phyloP scores from a whole-genome alignment of 2,329 filamentous ascomycete genomes.

The Monosporascus sp. region DNA sequence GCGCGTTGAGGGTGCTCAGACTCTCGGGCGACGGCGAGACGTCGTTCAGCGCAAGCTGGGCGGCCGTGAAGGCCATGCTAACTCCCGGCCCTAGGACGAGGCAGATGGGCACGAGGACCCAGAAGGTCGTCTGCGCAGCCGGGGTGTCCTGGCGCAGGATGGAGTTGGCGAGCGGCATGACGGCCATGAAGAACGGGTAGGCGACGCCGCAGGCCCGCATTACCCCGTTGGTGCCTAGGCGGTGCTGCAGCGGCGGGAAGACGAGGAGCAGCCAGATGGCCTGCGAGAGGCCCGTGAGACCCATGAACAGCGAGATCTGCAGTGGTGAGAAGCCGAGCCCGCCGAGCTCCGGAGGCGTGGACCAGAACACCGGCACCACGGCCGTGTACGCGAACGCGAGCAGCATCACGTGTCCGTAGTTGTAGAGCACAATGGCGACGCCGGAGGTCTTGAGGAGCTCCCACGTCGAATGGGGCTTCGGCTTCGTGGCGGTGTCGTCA shows the following conservation, averaged over 20 bases:
- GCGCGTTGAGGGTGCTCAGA: constrained; percentile 67
- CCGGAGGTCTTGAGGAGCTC: constrained; percentile 59
- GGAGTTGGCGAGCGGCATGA: constrained; percentile 49
- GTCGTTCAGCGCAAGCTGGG: constrained; percentile 72
- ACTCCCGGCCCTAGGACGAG: constrained; percentile 57
- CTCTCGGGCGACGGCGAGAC: constrained; percentile 59
- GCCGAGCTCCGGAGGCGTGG: constrained; percentile 55
- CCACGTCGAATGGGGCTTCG: constrained; percentile 37
- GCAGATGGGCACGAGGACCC: constrained; percentile 41
- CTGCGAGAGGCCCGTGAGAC: constrained; percentile 59
- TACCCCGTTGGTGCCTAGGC: constrained; percentile 61
- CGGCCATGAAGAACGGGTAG: constrained; percentile 62
- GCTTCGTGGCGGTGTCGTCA: constrained; percentile 13
- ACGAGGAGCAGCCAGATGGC: constrained; percentile 65
- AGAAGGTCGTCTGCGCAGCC: constrained; percentile 45
- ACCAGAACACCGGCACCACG: constrained; percentile 64
- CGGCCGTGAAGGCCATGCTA: constrained; percentile 64
- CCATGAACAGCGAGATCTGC: constrained; percentile 64
- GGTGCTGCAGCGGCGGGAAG: constrained; percentile 64
- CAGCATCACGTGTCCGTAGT: constrained; percentile 62
- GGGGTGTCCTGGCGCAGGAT: constrained; percentile 45
- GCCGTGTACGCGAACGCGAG: constrained; percentile 70
- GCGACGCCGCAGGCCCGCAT: constrained; percentile 50
- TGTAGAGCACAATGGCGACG: constrained; percentile 60
- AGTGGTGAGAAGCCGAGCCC: constrained; percentile 59